phyloP scores from a whole-genome alignment of 148 eudicot species.

The Vaccinium corymbosum region DNA sequence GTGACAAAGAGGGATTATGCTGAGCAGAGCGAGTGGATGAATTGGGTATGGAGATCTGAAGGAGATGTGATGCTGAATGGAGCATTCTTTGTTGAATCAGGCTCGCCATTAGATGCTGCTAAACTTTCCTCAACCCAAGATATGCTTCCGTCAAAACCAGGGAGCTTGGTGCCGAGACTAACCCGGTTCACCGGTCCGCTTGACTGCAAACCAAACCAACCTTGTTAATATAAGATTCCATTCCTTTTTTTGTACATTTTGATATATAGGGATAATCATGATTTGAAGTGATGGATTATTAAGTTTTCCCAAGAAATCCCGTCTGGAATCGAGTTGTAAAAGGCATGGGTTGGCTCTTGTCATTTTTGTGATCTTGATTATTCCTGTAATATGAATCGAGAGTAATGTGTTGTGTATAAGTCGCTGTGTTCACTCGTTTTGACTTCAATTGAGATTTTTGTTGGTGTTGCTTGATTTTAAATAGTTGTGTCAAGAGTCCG shows the following conservation, averaged over 20 bases:
- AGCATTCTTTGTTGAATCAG: constrained; percentile 47
- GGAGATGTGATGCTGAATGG: constrained; percentile 43
- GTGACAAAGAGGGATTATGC: constrained; percentile 47
- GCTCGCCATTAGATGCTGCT: neutral
- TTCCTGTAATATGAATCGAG: neutral
- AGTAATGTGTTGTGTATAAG: neutral
- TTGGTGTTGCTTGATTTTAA: neutral
- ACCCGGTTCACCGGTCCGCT: constrained; percentile 45
- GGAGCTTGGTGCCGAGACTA: constrained; percentile 32
- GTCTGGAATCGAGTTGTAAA: neutral
- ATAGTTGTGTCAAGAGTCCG: neutral
- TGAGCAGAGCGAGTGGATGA: constrained; percentile 26
- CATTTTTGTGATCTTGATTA: neutral
- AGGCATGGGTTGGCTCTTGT: neutral
- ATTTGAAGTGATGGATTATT: neutral
- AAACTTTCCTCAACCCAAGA: constrained; percentile 8
- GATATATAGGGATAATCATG: neutral
- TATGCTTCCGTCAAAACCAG: constrained; percentile 31
- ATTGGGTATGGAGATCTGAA: constrained; percentile 57
- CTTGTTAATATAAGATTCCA: constrained; percentile 12
- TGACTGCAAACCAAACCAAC: constrained; percentile 27
- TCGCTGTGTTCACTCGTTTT: no score
- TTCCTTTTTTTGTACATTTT: neutral
- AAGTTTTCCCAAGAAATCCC: no score
- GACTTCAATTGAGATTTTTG: neutral